Evolutionary conservation across 345 rosid genomes (phyloP), one percentile per base, ranked within the genome.

Genomic region (Rhodamnia rubescens): DNA sequence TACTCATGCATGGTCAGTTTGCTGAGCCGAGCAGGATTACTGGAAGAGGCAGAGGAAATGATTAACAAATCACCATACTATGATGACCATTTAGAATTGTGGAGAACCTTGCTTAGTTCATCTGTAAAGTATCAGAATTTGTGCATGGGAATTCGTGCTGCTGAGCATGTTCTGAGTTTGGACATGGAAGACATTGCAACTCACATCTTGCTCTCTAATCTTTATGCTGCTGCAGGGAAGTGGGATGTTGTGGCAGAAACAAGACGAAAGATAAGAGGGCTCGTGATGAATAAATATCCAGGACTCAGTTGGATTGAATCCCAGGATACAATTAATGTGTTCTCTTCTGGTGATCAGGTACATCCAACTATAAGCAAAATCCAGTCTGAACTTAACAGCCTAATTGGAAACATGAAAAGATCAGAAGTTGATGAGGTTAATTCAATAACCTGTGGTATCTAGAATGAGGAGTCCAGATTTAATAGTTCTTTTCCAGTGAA

Each of bases 261-360:
- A 83, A 93, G 96, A 89, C 92, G 87, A 83, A 93, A 91, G 91
- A 92, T 92, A 11, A 93, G 95, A 90, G 94, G 91, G 55, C 86
- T 92, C 86, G 84, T 82, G 84, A 81, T 90, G 83, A 91, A 90
- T 53, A 95, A 94, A 89, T 93, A 91, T 88, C 97, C 98, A 27
- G 98, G 95, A 57, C 75, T 94, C 82, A 96, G 98, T 90, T 96
- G 99, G 98, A 92, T 95, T 59, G 96, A 95, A 87, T 88, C 87
- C 82, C 88, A 88, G 88, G 91, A 91, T 86, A 85, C 56, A 58
- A 87, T 94, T 85, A 92, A 90, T 50, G 90, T 88, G 8, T 93
- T 95, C 87, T 86, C 92, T 80, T 94, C 98, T 6, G 94, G 93
- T 47, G 94, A 94, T 88, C 93, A 92, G 61, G 89, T 88, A 49